Percentiles rank a stretch among this genome's conserved stretches.
Evolutionary conservation across 768 basidiomycete species (phyloP).

Genomic region (Phylloporus sp.): DNA sequence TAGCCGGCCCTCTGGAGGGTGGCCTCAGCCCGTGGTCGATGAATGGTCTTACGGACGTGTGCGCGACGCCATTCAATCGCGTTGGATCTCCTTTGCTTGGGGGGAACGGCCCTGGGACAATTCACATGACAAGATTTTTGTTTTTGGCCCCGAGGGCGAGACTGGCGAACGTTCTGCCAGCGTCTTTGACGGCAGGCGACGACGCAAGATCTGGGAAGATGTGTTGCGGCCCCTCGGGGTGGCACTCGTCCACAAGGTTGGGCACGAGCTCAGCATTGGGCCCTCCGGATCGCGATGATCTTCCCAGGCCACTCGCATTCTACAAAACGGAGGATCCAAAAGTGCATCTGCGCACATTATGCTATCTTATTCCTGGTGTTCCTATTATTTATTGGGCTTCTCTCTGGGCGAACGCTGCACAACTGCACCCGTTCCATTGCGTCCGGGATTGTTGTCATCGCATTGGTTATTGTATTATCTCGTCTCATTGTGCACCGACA

Average conservation of each 20-base stretch:
- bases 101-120: slow-evolving; percentile 69
- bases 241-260: slow-evolving; percentile 65
- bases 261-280: slow-evolving; percentile 67
- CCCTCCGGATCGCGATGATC: slow-evolving; percentile 35
- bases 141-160: slow-evolving; percentile 81
- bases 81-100: slow-evolving; percentile 72
- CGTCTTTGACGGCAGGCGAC: slow-evolving; percentile 63
- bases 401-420: background rate
- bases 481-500: background rate
- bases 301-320: background rate
- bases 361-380: background rate
- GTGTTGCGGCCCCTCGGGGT: slow-evolving; percentile 65
- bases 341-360: background rate
- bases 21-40: slow-evolving; percentile 57
- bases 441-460: background rate
- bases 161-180: slow-evolving; percentile 61
- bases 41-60: slow-evolving; percentile 63
- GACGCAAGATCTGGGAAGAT: slow-evolving; percentile 56
- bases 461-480: background rate
- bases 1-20: slow-evolving; percentile 34
- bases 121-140: slow-evolving; percentile 54
- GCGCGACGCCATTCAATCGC: slow-evolving; percentile 64
- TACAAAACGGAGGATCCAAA: slow-evolving; percentile 1
- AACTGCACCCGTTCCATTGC: background rate
- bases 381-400: slow-evolving; percentile 5